phyloP scores from a whole-genome alignment of 2,329 filamentous ascomycete genomes.

The Fonsecaea pedrosoi region DNA sequence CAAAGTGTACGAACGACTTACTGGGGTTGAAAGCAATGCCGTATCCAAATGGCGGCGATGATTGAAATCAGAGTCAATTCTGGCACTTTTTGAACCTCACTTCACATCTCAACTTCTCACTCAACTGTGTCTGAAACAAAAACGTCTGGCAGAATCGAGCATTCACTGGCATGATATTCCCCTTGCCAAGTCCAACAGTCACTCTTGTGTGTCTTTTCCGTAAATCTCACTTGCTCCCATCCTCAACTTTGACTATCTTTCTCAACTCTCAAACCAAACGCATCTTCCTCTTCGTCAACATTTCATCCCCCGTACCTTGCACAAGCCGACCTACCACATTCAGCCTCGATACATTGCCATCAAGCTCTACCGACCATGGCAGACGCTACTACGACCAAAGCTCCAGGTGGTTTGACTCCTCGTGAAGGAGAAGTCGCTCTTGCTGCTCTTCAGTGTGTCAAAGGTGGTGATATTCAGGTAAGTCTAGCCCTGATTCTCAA shows the following conservation, averaged over 20 bases:
- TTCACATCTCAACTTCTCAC: slow-evolving; percentile 4
- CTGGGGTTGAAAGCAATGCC: slow-evolving; percentile 26
- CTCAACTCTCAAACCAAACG: background rate
- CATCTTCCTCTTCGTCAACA: background rate
- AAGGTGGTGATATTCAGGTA: slow-evolving; percentile 30
- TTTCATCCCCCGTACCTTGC: background rate
- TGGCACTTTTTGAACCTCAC: slow-evolving; percentile 10
- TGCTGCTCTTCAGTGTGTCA: slow-evolving; percentile 30
- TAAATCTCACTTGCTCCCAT: background rate
- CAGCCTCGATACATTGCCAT: background rate
- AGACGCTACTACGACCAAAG: background rate
- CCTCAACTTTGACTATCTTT: slow-evolving; percentile 4
- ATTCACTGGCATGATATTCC: slow-evolving; percentile 10
- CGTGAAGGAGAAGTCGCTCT: slow-evolving; percentile 40
- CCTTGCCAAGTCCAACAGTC: background rate
- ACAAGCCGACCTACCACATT: background rate
- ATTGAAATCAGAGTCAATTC: background rate
- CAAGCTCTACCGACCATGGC: background rate
- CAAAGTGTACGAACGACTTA: slow-evolving; percentile 51
- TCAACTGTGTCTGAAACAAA: background rate
- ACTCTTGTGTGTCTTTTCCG: background rate
- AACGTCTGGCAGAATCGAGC: background rate
- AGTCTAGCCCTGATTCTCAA: background rate
- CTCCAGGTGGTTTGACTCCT: slow-evolving; percentile 27
- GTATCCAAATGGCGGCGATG: slow-evolving; percentile 36